These are phyloP conservation scores for Petunia hybrid DNA, from an alignment of 305 asterid species.

Conservation along the genomic window DNA sequence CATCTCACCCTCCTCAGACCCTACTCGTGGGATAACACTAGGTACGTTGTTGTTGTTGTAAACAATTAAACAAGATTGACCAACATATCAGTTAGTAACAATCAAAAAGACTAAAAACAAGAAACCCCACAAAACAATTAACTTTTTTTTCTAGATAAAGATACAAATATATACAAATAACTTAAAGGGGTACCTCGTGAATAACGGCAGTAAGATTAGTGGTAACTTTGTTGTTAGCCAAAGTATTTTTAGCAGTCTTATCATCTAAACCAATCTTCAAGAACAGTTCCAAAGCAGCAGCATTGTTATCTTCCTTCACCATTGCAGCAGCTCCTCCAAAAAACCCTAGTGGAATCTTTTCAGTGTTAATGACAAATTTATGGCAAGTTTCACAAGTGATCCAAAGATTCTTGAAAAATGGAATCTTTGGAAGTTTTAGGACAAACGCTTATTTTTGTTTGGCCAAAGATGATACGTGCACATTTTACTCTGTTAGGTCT, in stretches of 20 bases:
- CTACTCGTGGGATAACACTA: too few species aligned
- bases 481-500: too few species aligned
- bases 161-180: too few species aligned
- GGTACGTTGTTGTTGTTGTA: too few species aligned
- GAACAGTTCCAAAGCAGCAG: conserved; percentile 57
- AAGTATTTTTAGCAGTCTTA: conserved; percentile 81
- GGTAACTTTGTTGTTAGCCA: conserved; percentile 88
- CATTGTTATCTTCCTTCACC: conserved; percentile 49
- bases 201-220: conserved; percentile 77
- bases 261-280: conserved; percentile 84
- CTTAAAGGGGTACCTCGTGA: conserved; percentile 65
- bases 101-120: background rate
- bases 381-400: background rate
- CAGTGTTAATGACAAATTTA: background rate
- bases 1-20: too few species aligned
- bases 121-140: too few species aligned
- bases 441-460: background rate
- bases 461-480: background rate
- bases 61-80: too few species aligned
- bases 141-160: too few species aligned
- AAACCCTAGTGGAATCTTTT: background rate
- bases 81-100: too few species aligned
- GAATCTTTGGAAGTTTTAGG: conserved; percentile 25
- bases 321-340: conserved; percentile 28
- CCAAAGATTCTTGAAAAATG: background rate